These are phyloP conservation scores for Coemansia reversa DNA, from an alignment of 192 early-diverging fungal species.

Conservation along the genomic window DNA sequence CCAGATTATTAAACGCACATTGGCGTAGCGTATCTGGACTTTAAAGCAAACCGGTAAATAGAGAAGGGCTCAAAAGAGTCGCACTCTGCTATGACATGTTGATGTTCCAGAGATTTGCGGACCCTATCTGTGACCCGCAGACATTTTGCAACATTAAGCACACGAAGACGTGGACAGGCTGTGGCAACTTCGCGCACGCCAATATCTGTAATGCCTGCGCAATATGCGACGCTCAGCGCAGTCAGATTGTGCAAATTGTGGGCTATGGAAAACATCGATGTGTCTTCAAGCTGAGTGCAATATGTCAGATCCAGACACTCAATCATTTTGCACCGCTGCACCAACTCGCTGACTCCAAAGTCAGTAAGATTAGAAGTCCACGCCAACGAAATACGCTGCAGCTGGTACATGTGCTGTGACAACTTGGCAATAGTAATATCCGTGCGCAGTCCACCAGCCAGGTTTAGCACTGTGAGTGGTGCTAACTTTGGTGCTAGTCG, in stretches of 20 bases:
- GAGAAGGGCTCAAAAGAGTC: constrained; percentile 40
- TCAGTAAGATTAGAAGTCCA: constrained; percentile 59
- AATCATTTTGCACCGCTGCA: constrained; percentile 50
- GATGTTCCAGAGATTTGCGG: constrained; percentile 14
- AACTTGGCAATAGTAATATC: constrained; percentile 62
- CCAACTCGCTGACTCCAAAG: constrained; percentile 59
- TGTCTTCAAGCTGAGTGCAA: constrained; percentile 58
- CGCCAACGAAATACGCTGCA: constrained; percentile 55
- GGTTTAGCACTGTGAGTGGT: constrained; percentile 48
- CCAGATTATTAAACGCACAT: constrained; percentile 1
- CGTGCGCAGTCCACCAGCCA: constrained; percentile 57
- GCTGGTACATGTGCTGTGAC: constrained; percentile 44
- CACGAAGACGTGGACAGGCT: constrained; percentile 26
- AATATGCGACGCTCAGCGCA: constrained; percentile 56
- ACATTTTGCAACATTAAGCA: constrained; percentile 57
- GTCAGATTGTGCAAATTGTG: constrained; percentile 27
- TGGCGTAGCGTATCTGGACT: background rate
- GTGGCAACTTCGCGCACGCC: constrained; percentile 48
- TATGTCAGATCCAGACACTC: constrained; percentile 59
- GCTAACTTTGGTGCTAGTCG: constrained; percentile 52
- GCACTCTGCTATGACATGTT: constrained; percentile 15
- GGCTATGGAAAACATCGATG: constrained; percentile 54
- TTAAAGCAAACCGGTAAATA: constrained; percentile 15
- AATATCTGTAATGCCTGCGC: constrained; percentile 52
- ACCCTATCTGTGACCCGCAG: constrained; percentile 31